Evolutionary conservation across 2,329 filamentous ascomycete species (phyloP), one percentile per base, ranked within the genome.

Genomic region (Tolypocladium endophyticum): DNA sequence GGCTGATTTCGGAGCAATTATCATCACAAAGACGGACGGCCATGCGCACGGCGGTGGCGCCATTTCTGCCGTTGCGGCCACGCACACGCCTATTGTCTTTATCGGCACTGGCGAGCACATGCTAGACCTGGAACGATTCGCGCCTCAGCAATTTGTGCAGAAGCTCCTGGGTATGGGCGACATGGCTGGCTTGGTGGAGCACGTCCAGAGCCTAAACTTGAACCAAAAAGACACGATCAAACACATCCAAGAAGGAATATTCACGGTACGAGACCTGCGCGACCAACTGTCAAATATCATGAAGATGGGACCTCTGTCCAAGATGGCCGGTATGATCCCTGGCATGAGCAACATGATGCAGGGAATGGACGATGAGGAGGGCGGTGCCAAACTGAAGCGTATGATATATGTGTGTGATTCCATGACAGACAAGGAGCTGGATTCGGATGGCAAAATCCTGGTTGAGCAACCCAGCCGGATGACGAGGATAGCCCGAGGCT

Each of bases 321-420:
- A 99, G 73, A 95, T 99, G 85, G 95, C 93, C 0, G 92, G 92
- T 68, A 99, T 99, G 94, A 97, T 99, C 64, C 94, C 94, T 0
- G 94, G 94, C 35, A 88, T 99, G 74, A 88, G 88, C 66, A 89
- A 89, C 70, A 87, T 97, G 82, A 97, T 97, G 85, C 87, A 90
- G 58, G 91, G 91, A 45, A 94, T 97, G 84, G 92, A 97, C 70
- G 95, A 99, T 70, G 93, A 97, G 69, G 94, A 97, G 70, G 93
- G 93, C n/a, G 86, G 87, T 59, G 79, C 88, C 68, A 97, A 97
- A 76, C 83, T 99, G 33, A 95, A 96, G 76, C 88, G 94, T 63
- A 99, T 99, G 94, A 91, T 99, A 66, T 97, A 96, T 77, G 96
- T 99, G 61, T 97, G 92, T 77, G 94, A 99, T 77, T 93, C 88